phyloP scores from a whole-genome alignment of 2,329 filamentous ascomycete genomes.

The Ophiocordyceps camponoti-saundersi region DNA sequence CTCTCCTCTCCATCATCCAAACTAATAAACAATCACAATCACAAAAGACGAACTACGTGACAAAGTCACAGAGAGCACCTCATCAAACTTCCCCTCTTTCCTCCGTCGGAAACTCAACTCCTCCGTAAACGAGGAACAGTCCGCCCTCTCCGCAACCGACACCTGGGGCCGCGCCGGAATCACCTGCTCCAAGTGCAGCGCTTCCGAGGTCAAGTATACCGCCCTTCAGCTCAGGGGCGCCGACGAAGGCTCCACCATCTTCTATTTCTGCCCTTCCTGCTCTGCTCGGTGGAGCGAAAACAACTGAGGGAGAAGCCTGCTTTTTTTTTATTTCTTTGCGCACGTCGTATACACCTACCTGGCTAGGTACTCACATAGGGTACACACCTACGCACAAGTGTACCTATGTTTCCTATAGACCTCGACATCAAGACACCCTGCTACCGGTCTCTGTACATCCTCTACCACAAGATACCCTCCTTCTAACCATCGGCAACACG shows the following conservation, averaged over 20 bases:
- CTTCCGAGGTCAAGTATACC: constrained; percentile 69
- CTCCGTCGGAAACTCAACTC: constrained; percentile 54
- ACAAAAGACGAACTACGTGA: no score
- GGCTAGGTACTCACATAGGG: no score
- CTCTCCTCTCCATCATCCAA: no score
- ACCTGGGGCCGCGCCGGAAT: constrained; percentile 52
- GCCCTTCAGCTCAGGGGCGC: constrained; percentile 77
- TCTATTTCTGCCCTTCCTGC: constrained; percentile 26
- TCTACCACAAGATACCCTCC: no score
- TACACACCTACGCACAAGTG: no score
- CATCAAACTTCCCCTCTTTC: constrained; percentile 56
- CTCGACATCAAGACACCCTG: no score
- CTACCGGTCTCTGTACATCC: no score
- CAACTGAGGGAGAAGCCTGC: neutral
- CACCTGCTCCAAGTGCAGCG: constrained; percentile 66
- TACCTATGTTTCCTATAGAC: no score
- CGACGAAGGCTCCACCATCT: constrained; percentile 87
- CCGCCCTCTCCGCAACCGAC: constrained; percentile 26
- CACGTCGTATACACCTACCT: no score
- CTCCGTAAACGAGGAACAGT: constrained; percentile 62
- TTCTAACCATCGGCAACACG: no score
- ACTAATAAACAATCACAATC: neutral
- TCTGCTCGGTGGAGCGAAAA: neutral
- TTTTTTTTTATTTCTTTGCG: no score
- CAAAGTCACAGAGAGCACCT: no score